Evolutionary conservation across 768 basidiomycete genomes (phyloP).

Genomic region (Auricularia sp.): DNA sequence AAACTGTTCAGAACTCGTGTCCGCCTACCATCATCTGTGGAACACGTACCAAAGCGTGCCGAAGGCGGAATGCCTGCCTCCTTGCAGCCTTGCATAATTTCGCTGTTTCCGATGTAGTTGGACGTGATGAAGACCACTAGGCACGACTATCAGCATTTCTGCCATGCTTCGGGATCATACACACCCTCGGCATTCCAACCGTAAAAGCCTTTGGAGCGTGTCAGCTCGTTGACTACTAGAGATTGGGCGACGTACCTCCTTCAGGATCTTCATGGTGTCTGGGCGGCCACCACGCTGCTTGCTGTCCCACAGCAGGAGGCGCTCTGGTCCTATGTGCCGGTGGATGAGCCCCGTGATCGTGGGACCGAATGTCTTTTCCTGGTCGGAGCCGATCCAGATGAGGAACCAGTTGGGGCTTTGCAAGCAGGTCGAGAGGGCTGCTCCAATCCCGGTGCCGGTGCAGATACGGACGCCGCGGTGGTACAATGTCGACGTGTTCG

Average conservation of each 20-base stretch:
- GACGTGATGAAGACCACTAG: conserved; percentile 74
- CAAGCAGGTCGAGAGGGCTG: conserved; percentile 68
- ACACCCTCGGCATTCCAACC: conserved; percentile 64
- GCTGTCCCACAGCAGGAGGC: conserved; percentile 68
- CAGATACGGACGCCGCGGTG: conserved; percentile 72
- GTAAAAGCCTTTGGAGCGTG: conserved; percentile 25
- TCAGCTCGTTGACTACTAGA: not conserved
- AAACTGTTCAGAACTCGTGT: too few species aligned
- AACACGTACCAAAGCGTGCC: conserved; percentile 17
- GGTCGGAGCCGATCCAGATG: conserved; percentile 49
- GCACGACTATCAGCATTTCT: not conserved
- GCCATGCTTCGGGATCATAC: not conserved
- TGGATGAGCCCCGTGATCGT: conserved; percentile 67
- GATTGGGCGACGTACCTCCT: conserved; percentile 26
- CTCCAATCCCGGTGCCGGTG: conserved; percentile 74
- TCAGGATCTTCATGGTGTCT: conserved; percentile 65
- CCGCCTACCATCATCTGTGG: too few species aligned
- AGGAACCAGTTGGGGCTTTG: conserved; percentile 62
- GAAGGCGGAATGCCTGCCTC: conserved; percentile 48
- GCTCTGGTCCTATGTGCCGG: conserved; percentile 61
- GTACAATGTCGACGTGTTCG: conserved; percentile 72
- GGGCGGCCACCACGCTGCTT: conserved; percentile 62
- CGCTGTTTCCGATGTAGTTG: conserved; percentile 68
- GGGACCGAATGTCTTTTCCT: conserved; percentile 76
- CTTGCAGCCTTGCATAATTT: conserved; percentile 73